Evolutionary conservation across 441 rosid genomes (phyloP).

Genomic region (Mallotus japonicus): DNA sequence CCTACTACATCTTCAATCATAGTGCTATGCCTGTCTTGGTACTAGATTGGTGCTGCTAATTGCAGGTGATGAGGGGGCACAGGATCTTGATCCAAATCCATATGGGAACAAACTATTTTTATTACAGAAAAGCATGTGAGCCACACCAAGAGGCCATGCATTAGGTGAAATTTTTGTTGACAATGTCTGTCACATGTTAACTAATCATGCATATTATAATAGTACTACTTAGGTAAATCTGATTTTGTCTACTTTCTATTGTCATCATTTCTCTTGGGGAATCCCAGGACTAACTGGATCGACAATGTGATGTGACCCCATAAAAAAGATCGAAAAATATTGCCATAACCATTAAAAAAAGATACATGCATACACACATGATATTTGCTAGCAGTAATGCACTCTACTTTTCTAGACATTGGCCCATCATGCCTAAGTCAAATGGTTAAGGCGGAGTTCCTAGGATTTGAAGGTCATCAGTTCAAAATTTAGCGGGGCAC

Average conservation of each 20-base stretch:
- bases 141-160: conserved; percentile 19
- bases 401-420: too few species aligned
- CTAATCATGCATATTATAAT: conserved; percentile 24
- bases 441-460: too few species aligned
- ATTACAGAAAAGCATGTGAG: conserved; percentile 32
- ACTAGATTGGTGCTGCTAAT: conserved; percentile 2
- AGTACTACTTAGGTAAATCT: conserved; percentile 20
- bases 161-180: conserved; percentile 24
- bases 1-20: background rate
- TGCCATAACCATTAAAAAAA: background rate
- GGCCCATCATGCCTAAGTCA: too few species aligned
- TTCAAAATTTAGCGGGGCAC: too few species aligned
- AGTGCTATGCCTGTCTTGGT: too few species aligned
- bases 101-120: conserved; percentile 14
- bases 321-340: background rate
- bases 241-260: conserved; percentile 19
- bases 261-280: conserved; percentile 12
- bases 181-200: conserved; percentile 26
- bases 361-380: too few species aligned
- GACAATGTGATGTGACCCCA: background rate
- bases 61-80: conserved; percentile 19
- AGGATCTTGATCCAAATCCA: conserved; percentile 24
- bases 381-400: background rate
- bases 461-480: too few species aligned
- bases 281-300: conserved; percentile 5